Conservation (phyloP, 495 filamentous ascomycete species). For the Collariella sp. region DNA sequence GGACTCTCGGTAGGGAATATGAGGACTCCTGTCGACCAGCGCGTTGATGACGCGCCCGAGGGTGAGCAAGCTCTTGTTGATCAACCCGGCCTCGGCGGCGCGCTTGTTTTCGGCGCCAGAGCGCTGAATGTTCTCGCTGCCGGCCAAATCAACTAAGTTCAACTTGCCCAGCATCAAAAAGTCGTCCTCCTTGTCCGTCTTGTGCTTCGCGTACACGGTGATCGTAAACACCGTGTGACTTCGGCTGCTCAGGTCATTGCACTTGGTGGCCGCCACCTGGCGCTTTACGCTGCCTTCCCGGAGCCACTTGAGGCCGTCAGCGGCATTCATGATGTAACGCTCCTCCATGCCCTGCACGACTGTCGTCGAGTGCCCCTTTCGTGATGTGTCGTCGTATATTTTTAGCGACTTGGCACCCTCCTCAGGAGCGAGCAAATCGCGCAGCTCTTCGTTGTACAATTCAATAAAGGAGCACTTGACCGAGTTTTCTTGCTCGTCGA, state of each 20-base stretch:
- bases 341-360: conserved; percentile 98
- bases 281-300: conserved; percentile 84
- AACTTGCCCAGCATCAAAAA: conserved; percentile 90
- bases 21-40: conserved; percentile 77
- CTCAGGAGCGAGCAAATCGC: conserved; percentile 74
- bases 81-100: conserved; percentile 87
- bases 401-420: conserved; percentile 84
- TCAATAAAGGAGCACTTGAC: conserved; percentile 99
- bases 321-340: conserved; percentile 74
- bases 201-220: conserved; percentile 76
- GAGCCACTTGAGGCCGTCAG: conserved; percentile 79
- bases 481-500: conserved; percentile 69
- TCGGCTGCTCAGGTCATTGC: conserved; percentile 91
- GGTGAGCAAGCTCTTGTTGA: conserved; percentile 95
- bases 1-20: conserved; percentile 95
- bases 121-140: conserved; percentile 93
- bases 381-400: conserved; percentile 84
- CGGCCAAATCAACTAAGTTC: conserved; percentile 92
- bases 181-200: conserved; percentile 70
- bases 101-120: conserved; percentile 97
- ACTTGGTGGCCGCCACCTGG: conserved; percentile 95
- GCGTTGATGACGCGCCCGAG: conserved; percentile 97
- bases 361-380: conserved; percentile 68
- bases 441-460: conserved; percentile 93
- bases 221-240: conserved; percentile 97